Evolutionary conservation across 2,329 filamentous ascomycete species (phyloP), one percentile per base, ranked within the genome.

Genomic region (Alternaria novae-zelandiae): DNA sequence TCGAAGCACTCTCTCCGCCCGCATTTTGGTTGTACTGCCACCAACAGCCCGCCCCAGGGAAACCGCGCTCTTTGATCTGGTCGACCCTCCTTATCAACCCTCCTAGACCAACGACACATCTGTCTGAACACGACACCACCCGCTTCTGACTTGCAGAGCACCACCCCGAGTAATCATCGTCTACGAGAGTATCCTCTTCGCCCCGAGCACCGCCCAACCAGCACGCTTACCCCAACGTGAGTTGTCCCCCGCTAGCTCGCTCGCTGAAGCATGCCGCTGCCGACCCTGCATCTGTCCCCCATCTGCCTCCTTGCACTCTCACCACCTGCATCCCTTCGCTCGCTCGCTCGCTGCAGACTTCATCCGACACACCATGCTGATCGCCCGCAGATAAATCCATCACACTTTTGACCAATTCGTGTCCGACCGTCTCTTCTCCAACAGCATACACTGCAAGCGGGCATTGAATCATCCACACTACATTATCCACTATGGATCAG

Each of bases 401-500:
- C 66, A 66, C 64, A 54, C 66, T 64, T 69, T 47, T 67, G 63
- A 62, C 61, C 66, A 62, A 63, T 63, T 68, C 67, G 70, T 70
- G 67, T 73, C 69, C 64, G 67, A 66, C 63, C 65, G 64, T 71
- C 71, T 63, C 69, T 70, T 67, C 65, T 61, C 72, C 66, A 68
- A 70, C 68, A 70, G 61, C 59, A 63, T 61, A 70, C 57, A 60
- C 65, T 66, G 59, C 72, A 69, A 64, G 59, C 69, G 67, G 68
- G 66, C 68, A 62, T 71, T 70, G 66, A 72, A 68, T 64, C 62
- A 63, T 61, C 63, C 67, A 64, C 67, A 66, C 64, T 58, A 61
- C 71, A 71, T 57, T 63, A 61, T 70, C 64, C 63, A 72, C 65
- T 36, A 84, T 84, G 82, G 82, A 83, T 72, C 82, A 83, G 69